Percentiles rank a stretch among this genome's conserved stretches.
Conservation (phyloP, 208 protist genomes). For the Leishmania arabica region DNA sequence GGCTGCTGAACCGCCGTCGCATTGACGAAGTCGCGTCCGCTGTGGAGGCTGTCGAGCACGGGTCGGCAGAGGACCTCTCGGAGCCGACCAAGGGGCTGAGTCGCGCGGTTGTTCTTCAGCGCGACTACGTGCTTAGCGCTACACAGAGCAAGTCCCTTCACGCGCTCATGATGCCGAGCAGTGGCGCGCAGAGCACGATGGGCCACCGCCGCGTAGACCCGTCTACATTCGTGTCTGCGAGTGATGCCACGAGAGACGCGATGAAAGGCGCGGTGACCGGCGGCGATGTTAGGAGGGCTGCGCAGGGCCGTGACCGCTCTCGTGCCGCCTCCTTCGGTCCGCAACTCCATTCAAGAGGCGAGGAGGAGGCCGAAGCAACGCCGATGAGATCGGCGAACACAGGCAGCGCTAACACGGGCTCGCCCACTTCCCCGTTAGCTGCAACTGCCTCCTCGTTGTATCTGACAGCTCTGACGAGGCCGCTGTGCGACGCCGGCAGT, state of each 20-base stretch:
- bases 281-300: neutral
- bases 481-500: neutral
- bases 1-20: conserved; percentile 9
- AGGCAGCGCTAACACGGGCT: neutral
- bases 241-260: neutral
- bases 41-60: conserved; percentile 5
- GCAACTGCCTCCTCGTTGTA: conserved; percentile 6
- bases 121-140: conserved; percentile 3
- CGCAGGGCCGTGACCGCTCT: no score
- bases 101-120: neutral
- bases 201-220: neutral
- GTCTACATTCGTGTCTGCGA: neutral
- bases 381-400: neutral
- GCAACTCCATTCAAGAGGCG: neutral
- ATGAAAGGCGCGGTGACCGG: neutral
- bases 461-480: neutral
- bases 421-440: neutral
- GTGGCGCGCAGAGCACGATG: neutral
- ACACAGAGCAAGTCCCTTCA: conserved; percentile 5
- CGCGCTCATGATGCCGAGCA: neutral
- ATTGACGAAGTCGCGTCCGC: conserved; percentile 11
- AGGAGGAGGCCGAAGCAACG: neutral
- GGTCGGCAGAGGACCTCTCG: neutral
- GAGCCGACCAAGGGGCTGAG: neutral
- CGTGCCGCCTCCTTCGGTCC: neutral